Base-by-base conservation (phyloP, 306 rosid species). In the Myrica gale region DNA sequence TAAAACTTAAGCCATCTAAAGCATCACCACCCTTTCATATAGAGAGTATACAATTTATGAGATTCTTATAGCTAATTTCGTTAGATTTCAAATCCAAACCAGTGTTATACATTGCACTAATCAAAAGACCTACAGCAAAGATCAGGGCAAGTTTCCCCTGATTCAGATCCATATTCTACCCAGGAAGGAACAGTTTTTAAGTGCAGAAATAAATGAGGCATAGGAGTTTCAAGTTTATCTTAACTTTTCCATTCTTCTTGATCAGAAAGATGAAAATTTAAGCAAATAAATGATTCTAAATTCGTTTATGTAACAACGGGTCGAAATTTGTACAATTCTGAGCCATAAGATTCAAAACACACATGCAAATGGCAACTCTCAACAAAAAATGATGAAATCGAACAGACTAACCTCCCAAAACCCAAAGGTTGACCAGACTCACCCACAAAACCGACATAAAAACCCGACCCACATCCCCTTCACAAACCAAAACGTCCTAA, bases 401-500 rank as follows among this genome's bases (percentile, higher is more conserved):
- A 45, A 16, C 10, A 21, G 20, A 66, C 32, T 62, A 74, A 65
- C 57, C 5, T 56, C 48, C 16, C 15, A 42, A 68, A 46, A 42
- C 60, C 46, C 44, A 45, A 16, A 12, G 74, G 55, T 73, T 60
- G 42, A 42, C 19, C 32, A 20, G 66, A 80, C 47, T 74, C 41
- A 71, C 52, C 39, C 16, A n/a, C 39, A 75, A 58, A 61, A 19
- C 0, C 0, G 7, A 54, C 9, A 74, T 23, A 17, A 23, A 42
- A 77, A 62, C 9, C 17, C 2, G 37, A 56, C 43, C 15, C 48
- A 32, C 57, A 17, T 44, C 57, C 55, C 47, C 71, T 62, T 21
- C 48, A 20, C 19, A 72, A 62, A 83, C 16, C 37, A 65, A 74
- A 56, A 58, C 50, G 63, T 72, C 72, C 60, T 70, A 42, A 69